Percentiles rank a stretch among this genome's conserved stretches.
phyloP scores from a whole-genome alignment of 208 protist genomes.

The Trypanosoma lewisi region DNA sequence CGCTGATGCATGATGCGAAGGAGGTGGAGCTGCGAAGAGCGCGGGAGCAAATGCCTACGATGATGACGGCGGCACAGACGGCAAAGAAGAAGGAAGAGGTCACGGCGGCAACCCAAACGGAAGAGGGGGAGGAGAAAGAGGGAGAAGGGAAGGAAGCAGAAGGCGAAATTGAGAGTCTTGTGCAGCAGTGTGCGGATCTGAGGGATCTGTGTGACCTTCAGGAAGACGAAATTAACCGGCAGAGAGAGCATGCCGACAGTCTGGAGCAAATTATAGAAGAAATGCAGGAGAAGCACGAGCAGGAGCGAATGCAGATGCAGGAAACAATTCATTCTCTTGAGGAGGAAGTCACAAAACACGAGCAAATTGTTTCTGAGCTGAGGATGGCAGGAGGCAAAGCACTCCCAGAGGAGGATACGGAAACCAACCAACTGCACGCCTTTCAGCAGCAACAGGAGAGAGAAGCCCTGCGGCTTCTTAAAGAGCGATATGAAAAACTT shows the following conservation, averaged over 20 bases:
- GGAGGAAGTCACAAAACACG: conserved; percentile 36
- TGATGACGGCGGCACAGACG: neutral
- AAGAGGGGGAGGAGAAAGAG: neutral
- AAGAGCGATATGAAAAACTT: conserved; percentile 22
- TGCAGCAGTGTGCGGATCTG: conserved; percentile 9
- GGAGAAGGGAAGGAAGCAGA: neutral
- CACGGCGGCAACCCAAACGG: neutral
- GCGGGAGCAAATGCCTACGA: neutral
- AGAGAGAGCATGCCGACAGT: conserved; percentile 10
- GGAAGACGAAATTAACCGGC: conserved; percentile 22
- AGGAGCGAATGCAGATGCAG: conserved; percentile 35
- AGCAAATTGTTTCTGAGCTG: conserved; percentile 37
- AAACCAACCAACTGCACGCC: neutral
- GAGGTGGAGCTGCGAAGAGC: neutral
- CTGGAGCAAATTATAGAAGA: conserved; percentile 16
- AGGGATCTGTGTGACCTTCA: conserved; percentile 16
- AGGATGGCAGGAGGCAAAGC: conserved; percentile 26
- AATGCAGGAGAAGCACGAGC: conserved; percentile 9
- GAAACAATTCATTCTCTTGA: conserved; percentile 42
- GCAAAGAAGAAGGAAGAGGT: neutral
- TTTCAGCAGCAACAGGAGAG: conserved; percentile 28
- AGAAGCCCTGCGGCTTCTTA: conserved; percentile 26
- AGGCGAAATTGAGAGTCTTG: neutral
- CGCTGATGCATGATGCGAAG: neutral
- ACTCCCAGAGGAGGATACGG: conserved; percentile 18